Evolutionary conservation across 345 rosid genomes (phyloP), one percentile per base, ranked within the genome.

Genomic region (Populus ilicifolia): DNA sequence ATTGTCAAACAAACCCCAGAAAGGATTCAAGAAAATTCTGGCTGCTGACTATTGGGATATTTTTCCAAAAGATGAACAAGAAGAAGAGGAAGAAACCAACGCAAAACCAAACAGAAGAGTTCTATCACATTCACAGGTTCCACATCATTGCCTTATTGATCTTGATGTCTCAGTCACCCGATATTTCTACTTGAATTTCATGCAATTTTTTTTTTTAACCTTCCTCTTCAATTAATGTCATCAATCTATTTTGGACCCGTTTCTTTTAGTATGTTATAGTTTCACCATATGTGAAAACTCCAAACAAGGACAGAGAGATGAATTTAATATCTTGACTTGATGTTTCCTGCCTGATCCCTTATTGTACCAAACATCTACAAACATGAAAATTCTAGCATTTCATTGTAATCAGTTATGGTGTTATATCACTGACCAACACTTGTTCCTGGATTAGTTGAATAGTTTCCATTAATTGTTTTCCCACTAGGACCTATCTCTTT

Each of bases 21-120:
- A 79, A 75, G 78, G 70, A 8, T 74, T 35, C 59, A 86, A 68
- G 83, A 86, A 83, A 74, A 69, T 73, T 30, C 75, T 89, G 81
- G 90, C 98, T 41, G 78, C 86, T 6, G 99, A 96, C 75, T 96
- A 87, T 71, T 96, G 99, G 99, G 88, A 83, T 62, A 85, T 96
- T 71, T 54, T 93, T 50, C 96, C 91, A 10, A 72, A 77, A 48
- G 97, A 89, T 75, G 79, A 86, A 4, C 85, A 87, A 71, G 85
- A 84, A 69, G 85, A 84, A 65, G 96, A 90, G 39, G 88, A 93
- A 73, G 84, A 78, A 77, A 75, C 43, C 29, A 14, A 12, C 14
- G 38, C 67, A 52, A 90, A 79, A 85, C 91, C 89, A 67, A 82
- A 84, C 74, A 85, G 79, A 81, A 82, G 92, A 75, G 78, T 90